These are phyloP conservation scores for Phytophthora pini DNA, from an alignment of 352 stramenopile genomes.

Conservation along the genomic window DNA sequence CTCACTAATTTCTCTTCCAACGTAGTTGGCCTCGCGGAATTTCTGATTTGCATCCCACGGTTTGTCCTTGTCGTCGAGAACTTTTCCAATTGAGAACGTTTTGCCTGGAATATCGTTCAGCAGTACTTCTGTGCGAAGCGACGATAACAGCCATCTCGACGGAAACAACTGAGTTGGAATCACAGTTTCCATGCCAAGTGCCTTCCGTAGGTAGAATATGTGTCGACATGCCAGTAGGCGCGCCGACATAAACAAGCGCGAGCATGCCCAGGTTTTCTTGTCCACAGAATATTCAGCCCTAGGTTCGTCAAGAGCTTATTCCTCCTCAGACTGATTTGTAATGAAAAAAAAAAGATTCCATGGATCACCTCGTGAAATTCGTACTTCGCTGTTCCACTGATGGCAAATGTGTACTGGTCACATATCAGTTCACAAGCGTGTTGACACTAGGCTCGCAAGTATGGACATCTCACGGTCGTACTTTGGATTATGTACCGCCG, in stretches of 20 bases:
- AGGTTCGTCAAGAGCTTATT: background rate
- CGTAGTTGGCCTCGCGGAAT: constrained; percentile 14
- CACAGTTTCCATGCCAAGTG: constrained; percentile 9
- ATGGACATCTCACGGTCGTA: constrained; percentile 28
- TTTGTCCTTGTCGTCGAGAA: background rate
- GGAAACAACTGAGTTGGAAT: constrained; percentile 21
- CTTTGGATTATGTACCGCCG: constrained; percentile 9
- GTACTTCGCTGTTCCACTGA: background rate
- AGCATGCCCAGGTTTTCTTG: background rate
- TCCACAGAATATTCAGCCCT: background rate
- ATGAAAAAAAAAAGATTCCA: background rate
- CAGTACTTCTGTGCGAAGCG: constrained; percentile 1
- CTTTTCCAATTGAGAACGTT: background rate
- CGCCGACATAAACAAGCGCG: background rate
- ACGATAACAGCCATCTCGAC: constrained; percentile 16
- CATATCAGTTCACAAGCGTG: background rate
- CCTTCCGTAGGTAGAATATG: constrained; percentile 6
- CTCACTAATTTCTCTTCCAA: constrained; percentile 15
- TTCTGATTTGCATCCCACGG: constrained; percentile 21
- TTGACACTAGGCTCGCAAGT: background rate
- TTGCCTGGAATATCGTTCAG: background rate
- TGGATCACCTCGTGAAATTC: background rate
- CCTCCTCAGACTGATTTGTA: background rate
- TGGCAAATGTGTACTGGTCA: background rate
- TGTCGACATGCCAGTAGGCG: background rate